Percentiles rank a stretch among this genome's conserved stretches.
Conservation (phyloP, 2,329 filamentous ascomycete species). For the Elsinoe batatas region DNA sequence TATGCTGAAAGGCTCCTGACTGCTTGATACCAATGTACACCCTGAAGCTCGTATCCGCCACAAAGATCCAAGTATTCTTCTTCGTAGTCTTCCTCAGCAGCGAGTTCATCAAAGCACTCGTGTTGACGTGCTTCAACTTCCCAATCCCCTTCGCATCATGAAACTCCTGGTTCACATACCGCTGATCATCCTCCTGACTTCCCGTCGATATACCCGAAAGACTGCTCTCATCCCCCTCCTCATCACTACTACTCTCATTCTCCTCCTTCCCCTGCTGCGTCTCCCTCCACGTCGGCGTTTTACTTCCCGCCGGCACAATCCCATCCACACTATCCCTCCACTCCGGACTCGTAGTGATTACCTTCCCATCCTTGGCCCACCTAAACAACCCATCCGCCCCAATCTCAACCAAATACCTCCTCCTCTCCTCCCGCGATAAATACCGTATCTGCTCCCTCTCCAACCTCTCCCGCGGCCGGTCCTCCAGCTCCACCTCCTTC, state of each 20-base stretch:
- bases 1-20: constrained; percentile 81
- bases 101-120: constrained; percentile 66
- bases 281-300: constrained; percentile 33
- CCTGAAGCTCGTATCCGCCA: constrained; percentile 73
- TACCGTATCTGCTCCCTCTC: constrained; percentile 77
- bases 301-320: constrained; percentile 37
- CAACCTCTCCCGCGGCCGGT: constrained; percentile 63
- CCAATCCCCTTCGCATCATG: constrained; percentile 51
- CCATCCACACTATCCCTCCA: constrained; percentile 72
- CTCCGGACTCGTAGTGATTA: constrained; percentile 64
- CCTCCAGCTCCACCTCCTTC: constrained; percentile 55
- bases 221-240: constrained; percentile 24
- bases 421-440: constrained; percentile 68
- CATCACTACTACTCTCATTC: constrained; percentile 21
- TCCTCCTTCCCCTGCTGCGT: constrained; percentile 18
- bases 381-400: constrained; percentile 66
- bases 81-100: constrained; percentile 68
- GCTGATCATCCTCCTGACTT: constrained; percentile 52
- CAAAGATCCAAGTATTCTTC: constrained; percentile 91
- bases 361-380: constrained; percentile 73
- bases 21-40: constrained; percentile 87
- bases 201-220: constrained; percentile 34
- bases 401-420: constrained; percentile 69
- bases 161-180: constrained; percentile 56
- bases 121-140: constrained; percentile 57